Evolutionary conservation across 2,329 filamentous ascomycete genomes (phyloP).

Genomic region (Tolypocladium inflatum): DNA sequence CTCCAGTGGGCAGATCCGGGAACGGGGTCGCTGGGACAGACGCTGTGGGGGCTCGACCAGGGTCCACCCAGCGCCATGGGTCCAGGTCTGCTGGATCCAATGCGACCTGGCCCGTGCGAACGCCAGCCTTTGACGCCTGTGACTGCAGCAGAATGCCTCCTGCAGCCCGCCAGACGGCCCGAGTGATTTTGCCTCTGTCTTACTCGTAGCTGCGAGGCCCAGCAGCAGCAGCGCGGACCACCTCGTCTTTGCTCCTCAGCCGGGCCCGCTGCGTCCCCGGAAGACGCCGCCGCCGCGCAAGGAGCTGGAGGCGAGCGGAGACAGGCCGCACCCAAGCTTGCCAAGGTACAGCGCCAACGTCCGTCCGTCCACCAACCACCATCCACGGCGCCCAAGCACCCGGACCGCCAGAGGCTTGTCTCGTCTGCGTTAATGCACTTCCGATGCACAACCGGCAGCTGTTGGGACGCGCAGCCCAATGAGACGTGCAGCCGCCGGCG

Average conservation of each 20-base stretch:
- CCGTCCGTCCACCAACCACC: neutral
- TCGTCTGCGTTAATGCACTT: neutral
- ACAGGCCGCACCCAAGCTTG: too few relatives aligned
- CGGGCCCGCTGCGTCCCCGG: too few relatives aligned
- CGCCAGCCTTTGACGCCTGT: neutral
- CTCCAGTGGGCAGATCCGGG: neutral
- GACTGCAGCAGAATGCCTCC: neutral
- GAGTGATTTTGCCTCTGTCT: too few relatives aligned
- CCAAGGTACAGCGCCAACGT: neutral
- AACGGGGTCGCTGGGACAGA: neutral
- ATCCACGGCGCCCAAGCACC: neutral
- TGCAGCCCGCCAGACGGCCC: too few relatives aligned
- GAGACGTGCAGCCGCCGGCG: neutral
- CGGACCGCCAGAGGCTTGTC: neutral
- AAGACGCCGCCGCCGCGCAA: too few relatives aligned
- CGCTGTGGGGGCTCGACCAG: neutral
- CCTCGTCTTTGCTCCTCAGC: too few relatives aligned
- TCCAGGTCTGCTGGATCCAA: neutral
- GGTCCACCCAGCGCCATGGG: neutral
- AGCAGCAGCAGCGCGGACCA: too few relatives aligned
- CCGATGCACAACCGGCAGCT: neutral
- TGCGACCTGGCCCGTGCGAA: neutral
- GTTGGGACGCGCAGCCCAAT: conserved; percentile 1
- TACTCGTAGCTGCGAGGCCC: too few relatives aligned
- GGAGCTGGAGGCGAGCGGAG: too few relatives aligned